phyloP scores from a whole-genome alignment of 495 filamentous ascomycete species.

The Aspergillus sclerotioniger region DNA sequence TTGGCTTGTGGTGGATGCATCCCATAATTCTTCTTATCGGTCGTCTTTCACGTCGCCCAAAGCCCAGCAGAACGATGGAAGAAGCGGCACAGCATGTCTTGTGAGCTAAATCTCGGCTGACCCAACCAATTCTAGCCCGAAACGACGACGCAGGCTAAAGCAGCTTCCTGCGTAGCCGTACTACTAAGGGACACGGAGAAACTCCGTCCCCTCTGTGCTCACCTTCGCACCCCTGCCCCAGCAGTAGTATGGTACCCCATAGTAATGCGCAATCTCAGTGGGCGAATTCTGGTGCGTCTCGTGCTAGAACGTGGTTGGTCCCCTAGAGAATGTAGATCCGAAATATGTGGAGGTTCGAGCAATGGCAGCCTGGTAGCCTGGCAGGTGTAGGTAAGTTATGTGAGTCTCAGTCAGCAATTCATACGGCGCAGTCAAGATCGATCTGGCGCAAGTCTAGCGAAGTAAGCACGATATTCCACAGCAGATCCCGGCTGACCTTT shows the following conservation, averaged over 20 bases:
- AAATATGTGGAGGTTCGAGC: neutral
- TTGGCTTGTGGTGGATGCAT: neutral
- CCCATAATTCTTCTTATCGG: neutral
- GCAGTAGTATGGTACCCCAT: neutral
- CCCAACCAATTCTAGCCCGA: neutral
- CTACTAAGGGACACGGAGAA: neutral
- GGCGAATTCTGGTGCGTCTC: neutral
- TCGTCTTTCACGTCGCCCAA: neutral
- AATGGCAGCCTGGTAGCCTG: neutral
- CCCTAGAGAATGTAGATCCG: neutral
- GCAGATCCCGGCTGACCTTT: too few species aligned
- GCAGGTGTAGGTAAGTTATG: neutral
- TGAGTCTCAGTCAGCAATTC: neutral
- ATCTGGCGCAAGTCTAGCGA: too few species aligned
- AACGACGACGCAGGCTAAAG: conserved; percentile 1
- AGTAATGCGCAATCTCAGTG: neutral
- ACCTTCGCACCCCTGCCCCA: neutral
- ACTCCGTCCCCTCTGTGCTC: neutral
- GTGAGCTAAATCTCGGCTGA: neutral
- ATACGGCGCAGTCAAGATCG: neutral
- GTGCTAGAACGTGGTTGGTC: neutral
- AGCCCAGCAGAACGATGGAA: neutral
- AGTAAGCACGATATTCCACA: too few species aligned
- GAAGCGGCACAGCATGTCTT: neutral
- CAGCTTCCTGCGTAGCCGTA: neutral